These are phyloP conservation scores for Pugionium cornutum DNA, from an alignment of 345 rosid species.

Conservation along the genomic window DNA sequence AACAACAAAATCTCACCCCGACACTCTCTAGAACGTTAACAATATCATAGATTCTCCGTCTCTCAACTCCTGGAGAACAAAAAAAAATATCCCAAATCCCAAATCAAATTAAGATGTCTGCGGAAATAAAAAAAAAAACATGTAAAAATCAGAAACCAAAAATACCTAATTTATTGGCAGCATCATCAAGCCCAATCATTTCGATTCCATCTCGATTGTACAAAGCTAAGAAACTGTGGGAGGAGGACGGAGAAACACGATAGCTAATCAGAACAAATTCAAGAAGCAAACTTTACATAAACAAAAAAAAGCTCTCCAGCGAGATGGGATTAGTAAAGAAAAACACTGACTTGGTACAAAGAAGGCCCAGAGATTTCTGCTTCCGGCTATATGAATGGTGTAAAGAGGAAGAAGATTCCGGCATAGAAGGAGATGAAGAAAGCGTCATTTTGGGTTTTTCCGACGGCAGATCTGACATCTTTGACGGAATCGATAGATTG, in stretches of 20 bases:
- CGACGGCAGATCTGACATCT: conserved; percentile 39
- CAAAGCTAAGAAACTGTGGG: conserved; percentile 65
- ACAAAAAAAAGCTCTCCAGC: background rate
- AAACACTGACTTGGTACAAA: conserved; percentile 69
- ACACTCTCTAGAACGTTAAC: conserved; percentile 88
- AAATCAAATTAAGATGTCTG: conserved; percentile 6
- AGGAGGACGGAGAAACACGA: background rate
- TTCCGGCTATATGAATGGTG: conserved; percentile 75
- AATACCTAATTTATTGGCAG: conserved; percentile 72
- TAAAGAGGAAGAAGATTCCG: conserved; percentile 52
- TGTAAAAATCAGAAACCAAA: background rate
- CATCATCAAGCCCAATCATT: conserved; percentile 77
- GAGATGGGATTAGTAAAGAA: background rate
- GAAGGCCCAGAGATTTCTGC: conserved; percentile 87
- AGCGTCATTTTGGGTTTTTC: conserved; percentile 23
- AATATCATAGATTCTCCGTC: conserved; percentile 85
- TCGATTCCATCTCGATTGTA: conserved; percentile 70
- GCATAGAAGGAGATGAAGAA: conserved; percentile 35
- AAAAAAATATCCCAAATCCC: background rate
- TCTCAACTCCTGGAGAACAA: conserved; percentile 64
- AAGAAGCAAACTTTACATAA: background rate
- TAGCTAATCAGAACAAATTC: background rate
- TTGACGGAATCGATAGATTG: conserved; percentile 15
- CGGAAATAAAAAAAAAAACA: background rate
- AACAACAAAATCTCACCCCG: conserved; percentile 56